These are phyloP conservation scores for Entonaema liquescens DNA, from an alignment of 495 filamentous ascomycete species.

Conservation along the genomic window DNA sequence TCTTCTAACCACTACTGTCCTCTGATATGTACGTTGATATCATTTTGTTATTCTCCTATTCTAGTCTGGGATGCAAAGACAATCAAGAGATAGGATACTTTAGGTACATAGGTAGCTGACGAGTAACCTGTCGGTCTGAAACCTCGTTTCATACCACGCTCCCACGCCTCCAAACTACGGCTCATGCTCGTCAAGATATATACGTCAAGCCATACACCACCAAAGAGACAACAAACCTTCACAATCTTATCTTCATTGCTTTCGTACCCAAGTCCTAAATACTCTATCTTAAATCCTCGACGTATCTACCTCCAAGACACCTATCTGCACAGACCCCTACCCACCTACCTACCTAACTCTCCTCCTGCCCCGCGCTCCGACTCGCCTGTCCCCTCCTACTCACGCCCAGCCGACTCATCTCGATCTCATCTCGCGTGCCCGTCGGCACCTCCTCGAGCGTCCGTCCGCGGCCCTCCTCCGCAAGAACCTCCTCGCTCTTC, in stretches of 20 bases:
- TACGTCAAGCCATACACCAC: background rate
- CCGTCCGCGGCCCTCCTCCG: constrained; percentile 45
- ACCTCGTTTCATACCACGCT: background rate
- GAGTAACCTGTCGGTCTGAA: background rate
- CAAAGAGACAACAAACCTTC: no score
- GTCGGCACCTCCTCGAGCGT: constrained; percentile 3
- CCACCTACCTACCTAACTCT: constrained; percentile 7
- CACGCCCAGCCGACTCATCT: constrained; percentile 38
- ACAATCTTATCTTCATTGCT: no score
- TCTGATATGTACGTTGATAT: background rate
- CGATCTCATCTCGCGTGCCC: constrained; percentile 19
- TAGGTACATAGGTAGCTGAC: background rate
- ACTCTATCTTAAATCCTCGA: background rate
- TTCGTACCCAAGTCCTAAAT: no score
- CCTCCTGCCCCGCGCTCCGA: constrained; percentile 19
- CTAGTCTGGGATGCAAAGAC: background rate
- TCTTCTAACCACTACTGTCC: background rate
- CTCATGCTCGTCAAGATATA: background rate
- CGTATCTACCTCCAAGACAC: background rate
- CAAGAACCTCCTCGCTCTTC: constrained; percentile 47
- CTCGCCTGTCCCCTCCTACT: constrained; percentile 34
- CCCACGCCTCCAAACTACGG: background rate
- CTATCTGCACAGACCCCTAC: background rate
- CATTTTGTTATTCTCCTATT: background rate
- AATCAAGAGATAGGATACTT: background rate